Evolutionary conservation across 108 stramenopile species (phyloP).

Genomic region (Pseudonitzschia delicatissima): DNA sequence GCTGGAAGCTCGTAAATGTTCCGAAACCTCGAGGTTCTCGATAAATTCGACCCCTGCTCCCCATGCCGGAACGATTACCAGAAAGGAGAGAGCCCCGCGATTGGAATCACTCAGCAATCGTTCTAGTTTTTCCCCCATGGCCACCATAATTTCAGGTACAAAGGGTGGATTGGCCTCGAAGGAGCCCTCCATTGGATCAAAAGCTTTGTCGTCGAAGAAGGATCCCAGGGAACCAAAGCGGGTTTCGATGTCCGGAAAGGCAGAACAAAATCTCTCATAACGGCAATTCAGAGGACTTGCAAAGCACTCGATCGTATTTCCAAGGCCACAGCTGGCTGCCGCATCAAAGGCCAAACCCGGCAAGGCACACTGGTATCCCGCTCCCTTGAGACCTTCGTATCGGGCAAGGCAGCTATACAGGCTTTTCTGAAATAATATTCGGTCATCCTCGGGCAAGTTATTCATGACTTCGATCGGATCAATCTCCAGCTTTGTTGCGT

Average conservation of each 20-base stretch:
- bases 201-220: constrained; percentile 43
- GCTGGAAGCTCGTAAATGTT: constrained; percentile 44
- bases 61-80: constrained; percentile 85
- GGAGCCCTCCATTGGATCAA: constrained; percentile 25
- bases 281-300: constrained; percentile 66
- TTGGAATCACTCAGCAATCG: constrained; percentile 22
- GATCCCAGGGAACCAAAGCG: constrained; percentile 55
- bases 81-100: constrained; percentile 59
- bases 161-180: constrained; percentile 66
- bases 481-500: neutral
- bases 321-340: constrained; percentile 26
- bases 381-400: constrained; percentile 44
- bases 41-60: constrained; percentile 57
- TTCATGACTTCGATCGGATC: constrained; percentile 4
- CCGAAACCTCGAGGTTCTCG: constrained; percentile 45
- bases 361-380: constrained; percentile 63
- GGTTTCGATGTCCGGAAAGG: constrained; percentile 58
- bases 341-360: constrained; percentile 47
- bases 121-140: constrained; percentile 37
- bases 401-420: constrained; percentile 32
- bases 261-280: constrained; percentile 44
- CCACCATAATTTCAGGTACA: constrained; percentile 49
- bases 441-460: constrained; percentile 1
- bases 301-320: constrained; percentile 56
- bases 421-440: constrained; percentile 6